Evolutionary conservation across 805 yeast species (phyloP), one percentile per base, ranked within the genome.

Genomic region (Yarrowia sp.): DNA sequence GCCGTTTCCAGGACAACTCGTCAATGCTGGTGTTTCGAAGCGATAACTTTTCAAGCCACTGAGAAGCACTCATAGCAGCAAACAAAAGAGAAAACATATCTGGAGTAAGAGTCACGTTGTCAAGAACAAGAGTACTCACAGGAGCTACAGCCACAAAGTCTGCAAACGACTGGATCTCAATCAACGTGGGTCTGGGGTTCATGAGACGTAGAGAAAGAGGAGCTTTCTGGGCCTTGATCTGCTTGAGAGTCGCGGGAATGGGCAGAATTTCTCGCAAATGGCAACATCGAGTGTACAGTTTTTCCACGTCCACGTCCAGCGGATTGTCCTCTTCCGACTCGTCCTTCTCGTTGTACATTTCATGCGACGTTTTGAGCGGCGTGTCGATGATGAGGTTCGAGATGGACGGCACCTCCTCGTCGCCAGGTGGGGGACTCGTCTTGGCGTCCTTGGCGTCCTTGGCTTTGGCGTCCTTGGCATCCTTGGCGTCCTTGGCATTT

Each of bases 251-350:
- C 2, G 96, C 93, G 3, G 96, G 93, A 58, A 92, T 92, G 1
- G 98, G 98, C 67, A 92, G 75, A 65, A 92, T 92, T 71, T 92
- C 98, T 64, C 98, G 80, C 66, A 92, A 78, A 74, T 92, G 98
- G 73, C 98, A 92, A 74, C 98, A 93, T 68, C 98, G 80, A 0
- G 97, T 90, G 75, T 92, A 92, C 71, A 93, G 80, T 51, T 58
- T 58, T 16, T 58, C 63, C 28, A 58, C 51, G 17, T 58, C 63
- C 22, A 41, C 40, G 22, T 58, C 63, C 49, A 41, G 24, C 32
- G 63, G 51, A 32, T 58, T 43, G 32, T 58, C 63, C 8, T 58
- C 63, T 10, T 41, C 49, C 1, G 51, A 41, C 40, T 58, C 63
- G 22, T 58, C 63, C 51, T 41, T 58, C 17, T 41, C 51, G 22